phyloP scores from a whole-genome alignment of 2,329 filamentous ascomycete species.

The Neurospora sp. region DNA sequence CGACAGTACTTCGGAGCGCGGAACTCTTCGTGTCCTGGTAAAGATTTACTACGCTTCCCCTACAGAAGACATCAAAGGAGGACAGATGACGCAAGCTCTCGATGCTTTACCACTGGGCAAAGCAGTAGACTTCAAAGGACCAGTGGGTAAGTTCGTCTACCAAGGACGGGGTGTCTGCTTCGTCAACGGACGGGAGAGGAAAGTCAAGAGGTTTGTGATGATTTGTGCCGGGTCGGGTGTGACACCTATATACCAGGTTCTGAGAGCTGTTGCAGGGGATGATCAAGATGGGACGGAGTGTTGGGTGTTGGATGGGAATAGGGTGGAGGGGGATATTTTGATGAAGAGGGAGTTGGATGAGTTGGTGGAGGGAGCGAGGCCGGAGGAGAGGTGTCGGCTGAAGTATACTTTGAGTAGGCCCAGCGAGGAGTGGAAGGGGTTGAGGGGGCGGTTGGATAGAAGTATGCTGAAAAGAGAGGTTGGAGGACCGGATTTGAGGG shows the following conservation, averaged over 20 bases:
- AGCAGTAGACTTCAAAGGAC: constrained; percentile 76
- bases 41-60: constrained; percentile 67
- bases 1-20: constrained; percentile 41
- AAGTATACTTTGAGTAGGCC: constrained; percentile 61
- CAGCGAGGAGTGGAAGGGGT: constrained; percentile 55
- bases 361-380: constrained; percentile 44
- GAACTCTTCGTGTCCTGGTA: constrained; percentile 64
- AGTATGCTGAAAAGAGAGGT: constrained; percentile 53
- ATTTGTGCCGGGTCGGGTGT: constrained; percentile 83
- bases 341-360: constrained; percentile 63
- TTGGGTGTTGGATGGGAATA: constrained; percentile 69
- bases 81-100: constrained; percentile 74
- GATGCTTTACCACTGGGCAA: constrained; percentile 64
- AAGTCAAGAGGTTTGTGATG: constrained; percentile 67
- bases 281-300: constrained; percentile 55
- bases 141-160: constrained; percentile 79
- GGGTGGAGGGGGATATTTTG: constrained; percentile 71
- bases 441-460: constrained; percentile 55
- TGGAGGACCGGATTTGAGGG: constrained; percentile 28
- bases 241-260: constrained; percentile 82
- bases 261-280: constrained; percentile 63
- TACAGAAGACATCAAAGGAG: constrained; percentile 42
- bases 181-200: constrained; percentile 46
- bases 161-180: constrained; percentile 54
- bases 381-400: constrained; percentile 50